Percentiles rank a stretch among this genome's conserved stretches.
phyloP scores from a whole-genome alignment of 257 asterid genomes.

The Salvia splendens region DNA sequence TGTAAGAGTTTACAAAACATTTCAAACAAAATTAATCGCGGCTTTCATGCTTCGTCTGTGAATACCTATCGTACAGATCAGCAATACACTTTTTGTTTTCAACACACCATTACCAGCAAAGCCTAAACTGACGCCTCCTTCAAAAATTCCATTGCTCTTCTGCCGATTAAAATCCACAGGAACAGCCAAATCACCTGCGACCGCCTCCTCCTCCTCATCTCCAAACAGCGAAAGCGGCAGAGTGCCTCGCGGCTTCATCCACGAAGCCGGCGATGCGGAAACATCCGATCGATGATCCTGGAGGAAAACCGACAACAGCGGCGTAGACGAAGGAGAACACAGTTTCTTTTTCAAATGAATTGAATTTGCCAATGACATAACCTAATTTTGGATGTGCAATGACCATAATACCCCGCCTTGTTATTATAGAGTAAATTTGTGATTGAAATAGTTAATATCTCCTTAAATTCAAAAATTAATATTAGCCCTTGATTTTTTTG shows the following conservation, averaged over 20 bases:
- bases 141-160: slow-evolving; percentile 21
- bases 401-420: too few species aligned
- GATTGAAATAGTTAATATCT: too few species aligned
- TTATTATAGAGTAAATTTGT: too few species aligned
- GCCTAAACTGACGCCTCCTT: slow-evolving; percentile 23
- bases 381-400: too few species aligned
- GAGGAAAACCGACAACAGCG: too few species aligned
- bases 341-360: too few species aligned
- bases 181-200: slow-evolving; percentile 15
- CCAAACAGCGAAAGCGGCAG: slow-evolving; percentile 77
- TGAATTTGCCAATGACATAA: too few species aligned
- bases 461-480: too few species aligned
- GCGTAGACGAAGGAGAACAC: too few species aligned
- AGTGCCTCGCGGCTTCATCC: slow-evolving; percentile 73
- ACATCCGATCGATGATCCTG: slow-evolving; percentile 25
- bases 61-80: slow-evolving; percentile 41
- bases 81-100: slow-evolving; percentile 36
- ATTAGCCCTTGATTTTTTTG: too few species aligned
- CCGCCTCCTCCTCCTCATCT: slow-evolving; percentile 47
- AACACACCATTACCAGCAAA: slow-evolving; percentile 27
- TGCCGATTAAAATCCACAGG: slow-evolving; percentile 31
- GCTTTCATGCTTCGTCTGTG: slow-evolving; percentile 35
- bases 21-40: too few species aligned
- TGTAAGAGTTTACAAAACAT: too few species aligned
- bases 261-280: slow-evolving; percentile 32